These are phyloP conservation scores for Favolaschia claudopus DNA, from an alignment of 768 basidiomycete genomes.

Conservation along the genomic window DNA sequence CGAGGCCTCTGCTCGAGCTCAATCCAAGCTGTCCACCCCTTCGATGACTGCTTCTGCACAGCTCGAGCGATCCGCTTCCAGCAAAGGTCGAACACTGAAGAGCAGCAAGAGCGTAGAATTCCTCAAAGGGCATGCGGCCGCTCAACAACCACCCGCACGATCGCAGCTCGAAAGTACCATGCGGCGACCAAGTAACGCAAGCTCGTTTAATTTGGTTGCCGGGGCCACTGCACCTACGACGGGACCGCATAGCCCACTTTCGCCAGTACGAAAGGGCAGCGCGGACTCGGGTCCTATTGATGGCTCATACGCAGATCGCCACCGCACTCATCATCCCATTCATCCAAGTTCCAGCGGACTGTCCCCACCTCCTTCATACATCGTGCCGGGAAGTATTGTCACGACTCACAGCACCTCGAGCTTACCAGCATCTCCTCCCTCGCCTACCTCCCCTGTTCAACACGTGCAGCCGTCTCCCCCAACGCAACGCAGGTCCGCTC, in stretches of 20 bases:
- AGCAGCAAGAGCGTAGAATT: constrained; percentile 73
- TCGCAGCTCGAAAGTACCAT: constrained; percentile 40
- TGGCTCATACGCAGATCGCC: constrained; percentile 26
- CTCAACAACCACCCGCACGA: constrained; percentile 38
- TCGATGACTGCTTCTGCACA: constrained; percentile 40
- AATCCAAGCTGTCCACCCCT: constrained; percentile 39
- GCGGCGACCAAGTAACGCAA: constrained; percentile 49
- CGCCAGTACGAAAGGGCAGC: constrained; percentile 35
- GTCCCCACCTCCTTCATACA: background rate
- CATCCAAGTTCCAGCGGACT: constrained; percentile 5
- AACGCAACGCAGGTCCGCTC: constrained; percentile 56
- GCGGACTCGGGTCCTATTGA: constrained; percentile 33
- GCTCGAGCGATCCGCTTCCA: constrained; percentile 43
- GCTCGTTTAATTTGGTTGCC: constrained; percentile 44
- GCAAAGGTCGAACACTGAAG: constrained; percentile 58
- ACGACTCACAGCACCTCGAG: constrained; percentile 4
- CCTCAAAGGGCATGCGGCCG: constrained; percentile 42
- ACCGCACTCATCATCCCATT: constrained; percentile 4
- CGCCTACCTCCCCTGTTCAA: constrained; percentile 11
- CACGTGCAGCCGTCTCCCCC: constrained; percentile 31
- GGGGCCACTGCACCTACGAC: constrained; percentile 12
- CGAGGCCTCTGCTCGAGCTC: constrained; percentile 17
- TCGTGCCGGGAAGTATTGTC: background rate
- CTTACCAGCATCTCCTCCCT: background rate
- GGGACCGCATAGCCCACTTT: constrained; percentile 4